Evolutionary conservation across 164 flowering plant genomes (phyloP), one percentile per base, ranked within the genome.

Genomic region (Liquidambar formosana): DNA sequence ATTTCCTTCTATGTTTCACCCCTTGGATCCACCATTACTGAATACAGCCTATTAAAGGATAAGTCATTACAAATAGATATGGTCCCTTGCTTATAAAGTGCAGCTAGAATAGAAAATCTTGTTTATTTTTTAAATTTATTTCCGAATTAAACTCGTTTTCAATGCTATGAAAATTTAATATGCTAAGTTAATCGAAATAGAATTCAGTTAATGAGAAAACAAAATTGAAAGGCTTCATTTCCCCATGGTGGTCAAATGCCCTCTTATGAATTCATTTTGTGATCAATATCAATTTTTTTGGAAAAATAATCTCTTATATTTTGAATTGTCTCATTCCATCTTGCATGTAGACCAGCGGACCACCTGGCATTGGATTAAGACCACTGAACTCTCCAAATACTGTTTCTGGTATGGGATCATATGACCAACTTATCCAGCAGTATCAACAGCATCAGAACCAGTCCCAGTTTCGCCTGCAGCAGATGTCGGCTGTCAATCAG

Each of bases 381-480:
- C 84, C 97, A 73, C 59, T 90, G 66, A 90, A 87, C 75, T 81
- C 89, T 65, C 73, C 84, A 38, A 88, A 75, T 80, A 65, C 89
- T 22, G 86, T 75, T 69, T 82, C 91, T 73, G 88, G 86, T 33
- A 83, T 85, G 27, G 91, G 88, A 16, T 74, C 93, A 28, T 93
- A 92, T 77, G 99, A 92, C 65, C 99, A 90, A 71, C 81, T 92
- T 63, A 75, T 93, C 61, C 98, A 90, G 82, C 93, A 93, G 60
- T 89, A 90, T 78, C 97, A 86, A 67, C 98, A 90, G 66, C 89
- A 85, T 14, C 96, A 84, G 51, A 86, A 82, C 70, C 98, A 82
- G 44, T 78, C 97, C 21, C 96, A 86, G 73, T 90, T 92, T 69
- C 95, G 93, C 33, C 74, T 92, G 68, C 98, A 88, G 33, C 95